Conservation (phyloP, 2,329 filamentous ascomycete species). For the Pseudovirgaria hyperparasitica region DNA sequence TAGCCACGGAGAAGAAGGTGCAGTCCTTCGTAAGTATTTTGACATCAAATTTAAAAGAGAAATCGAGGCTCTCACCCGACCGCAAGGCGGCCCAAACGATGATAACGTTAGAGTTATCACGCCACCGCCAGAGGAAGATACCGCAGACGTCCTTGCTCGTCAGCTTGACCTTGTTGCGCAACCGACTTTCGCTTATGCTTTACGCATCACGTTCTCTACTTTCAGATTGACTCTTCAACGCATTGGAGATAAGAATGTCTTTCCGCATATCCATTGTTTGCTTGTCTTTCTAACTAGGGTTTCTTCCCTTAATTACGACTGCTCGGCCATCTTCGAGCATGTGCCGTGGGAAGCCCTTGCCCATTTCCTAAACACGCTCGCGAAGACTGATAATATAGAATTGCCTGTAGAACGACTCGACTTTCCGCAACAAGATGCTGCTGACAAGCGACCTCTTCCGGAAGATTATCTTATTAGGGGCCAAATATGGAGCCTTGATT, state of each 20-base stretch:
- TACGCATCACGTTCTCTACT: conserved; percentile 27
- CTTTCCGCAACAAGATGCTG: background rate
- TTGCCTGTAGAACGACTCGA: too few species aligned
- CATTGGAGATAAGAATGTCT: conserved; percentile 38
- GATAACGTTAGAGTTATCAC: conserved; percentile 1
- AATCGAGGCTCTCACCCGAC: too few species aligned
- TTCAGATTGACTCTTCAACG: conserved; percentile 33
- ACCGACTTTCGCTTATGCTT: conserved; percentile 14
- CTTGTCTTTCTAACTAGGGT: too few species aligned
- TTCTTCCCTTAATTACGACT: conserved; percentile 8
- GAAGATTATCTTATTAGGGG: conserved; percentile 54
- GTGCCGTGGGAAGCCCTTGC: conserved; percentile 40
- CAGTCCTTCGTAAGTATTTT: conserved; percentile 32
- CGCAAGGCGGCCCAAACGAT: conserved; percentile 1
- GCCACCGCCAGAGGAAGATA: background rate
- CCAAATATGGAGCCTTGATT: conserved; percentile 41
- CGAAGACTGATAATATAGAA: conserved; percentile 1
- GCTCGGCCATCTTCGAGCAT: conserved; percentile 7
- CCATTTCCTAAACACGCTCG: conserved; percentile 35
- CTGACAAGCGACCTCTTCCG: conserved; percentile 27
- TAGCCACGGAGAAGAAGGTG: conserved; percentile 38
- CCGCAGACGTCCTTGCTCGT: too few species aligned
- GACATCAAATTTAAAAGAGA: too few species aligned
- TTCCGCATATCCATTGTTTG: conserved; percentile 48
- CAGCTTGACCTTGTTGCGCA: background rate